Evolutionary conservation across 805 yeast genomes (phyloP), one percentile per base, ranked within the genome.

Genomic region (Maudiozyma pseudohumilis): DNA sequence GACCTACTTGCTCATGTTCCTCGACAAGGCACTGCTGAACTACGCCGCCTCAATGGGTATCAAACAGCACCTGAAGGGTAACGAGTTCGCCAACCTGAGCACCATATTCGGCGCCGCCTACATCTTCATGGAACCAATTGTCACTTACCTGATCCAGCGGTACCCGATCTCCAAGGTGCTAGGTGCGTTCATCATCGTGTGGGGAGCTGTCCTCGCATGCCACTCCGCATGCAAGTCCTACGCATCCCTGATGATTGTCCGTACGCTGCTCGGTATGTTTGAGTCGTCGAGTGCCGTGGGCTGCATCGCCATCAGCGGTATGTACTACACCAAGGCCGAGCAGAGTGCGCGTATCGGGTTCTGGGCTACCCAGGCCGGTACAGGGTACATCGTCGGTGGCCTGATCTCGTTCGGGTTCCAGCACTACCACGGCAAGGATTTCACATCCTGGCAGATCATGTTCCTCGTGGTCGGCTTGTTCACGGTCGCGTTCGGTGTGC

Each of bases 1-100:
- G 26, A 66, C 74, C 11, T 76, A 76, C 45, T 68, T 75, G 39
- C 55, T 75, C 13, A 79, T 75, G 59, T 73, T 72, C 46, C 56
- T 75, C 39, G 83, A 77, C 45, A 77, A 77, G 47, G 65, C 73
- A n/a, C 55, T 76, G 35, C 55, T 72, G 28, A 75, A 75, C 44
- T 74, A 75, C 48, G 77, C 82, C 2, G 77, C 77, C 12, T 75
- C 76, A 1, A 72, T 77, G 80, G 81, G 81, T 1, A 72, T 76
- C 46, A 71, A 68, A 48, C 52, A 61, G 2, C 64, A 72, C 47
- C 59, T 74, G 42, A 58, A 60, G 27, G 61, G 68, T 6, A 63
- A 72, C 29, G 70, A 75, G 35, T 74, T 68, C 47, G 68, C 75
- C 17, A 66, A 73, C 45, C 50, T 74, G 35, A 70, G 74, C 23